These are phyloP conservation scores for Cryptococcus sp. DNA, from an alignment of 1,284 basidiomycete genomes.

Conservation along the genomic window DNA sequence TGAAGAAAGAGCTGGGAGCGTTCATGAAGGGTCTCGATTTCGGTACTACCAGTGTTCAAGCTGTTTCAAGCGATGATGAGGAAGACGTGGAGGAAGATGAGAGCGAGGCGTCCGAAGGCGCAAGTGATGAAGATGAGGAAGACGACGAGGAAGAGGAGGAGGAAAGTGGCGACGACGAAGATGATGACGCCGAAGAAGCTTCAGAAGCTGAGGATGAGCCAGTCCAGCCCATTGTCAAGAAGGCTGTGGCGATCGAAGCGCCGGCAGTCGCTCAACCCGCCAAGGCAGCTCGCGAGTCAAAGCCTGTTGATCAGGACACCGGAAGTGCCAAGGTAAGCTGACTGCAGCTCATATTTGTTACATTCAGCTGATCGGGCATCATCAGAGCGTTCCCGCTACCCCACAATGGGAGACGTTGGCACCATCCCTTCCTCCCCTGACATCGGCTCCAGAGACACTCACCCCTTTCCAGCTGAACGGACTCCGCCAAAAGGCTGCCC, in stretches of 20 bases:
- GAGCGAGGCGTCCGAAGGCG: slow-evolving; percentile 28
- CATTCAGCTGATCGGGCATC: slow-evolving; percentile 1
- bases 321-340: slow-evolving; percentile 34
- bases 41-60: slow-evolving; percentile 25
- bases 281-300: neutral
- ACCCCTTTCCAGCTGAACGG: slow-evolving; percentile 30
- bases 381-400: slow-evolving; percentile 36
- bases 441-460: slow-evolving; percentile 26
- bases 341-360: neutral
- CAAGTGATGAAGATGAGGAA: slow-evolving; percentile 27
- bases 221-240: too few species aligned
- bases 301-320: slow-evolving; percentile 21
- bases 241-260: slow-evolving; percentile 26
- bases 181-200: slow-evolving; percentile 30
- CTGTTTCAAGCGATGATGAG: slow-evolving; percentile 24
- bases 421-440: slow-evolving; percentile 32
- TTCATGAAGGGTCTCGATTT: slow-evolving; percentile 64
- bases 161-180: slow-evolving; percentile 42
- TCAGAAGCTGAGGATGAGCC: slow-evolving; percentile 42
- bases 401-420: slow-evolving; percentile 38
- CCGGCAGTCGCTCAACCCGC: slow-evolving; percentile 28
- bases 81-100: slow-evolving; percentile 30
- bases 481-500: slow-evolving; percentile 33
- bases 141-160: slow-evolving; percentile 45
- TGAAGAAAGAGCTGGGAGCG: slow-evolving; percentile 62